Evolutionary conservation across 2,329 filamentous ascomycete species (phyloP), one percentile per base, ranked within the genome.

Genomic region (Penicillium sp.): DNA sequence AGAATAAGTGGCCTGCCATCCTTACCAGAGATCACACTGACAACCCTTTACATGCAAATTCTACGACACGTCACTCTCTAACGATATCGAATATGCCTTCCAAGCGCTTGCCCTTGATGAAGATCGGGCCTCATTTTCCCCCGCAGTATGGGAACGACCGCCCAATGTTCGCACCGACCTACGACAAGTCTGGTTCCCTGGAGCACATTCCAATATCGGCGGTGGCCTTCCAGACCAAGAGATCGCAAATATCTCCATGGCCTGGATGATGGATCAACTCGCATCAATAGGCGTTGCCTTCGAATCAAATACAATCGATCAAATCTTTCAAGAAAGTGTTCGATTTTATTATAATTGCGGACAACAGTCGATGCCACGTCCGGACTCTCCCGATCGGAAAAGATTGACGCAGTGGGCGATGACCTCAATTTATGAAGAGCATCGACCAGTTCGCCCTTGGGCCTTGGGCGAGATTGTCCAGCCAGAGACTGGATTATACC

Each of bases 141-240:
- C 69, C 3, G 63, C 68, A 3, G 37, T 71, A 8, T 71, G 69
- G 69, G 64, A 70, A 51, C 56, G 64, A 23, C 67, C 69, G 14
- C 56, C 62, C 11, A 57, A 62, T 28, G 58, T 62, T 48, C 49
- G 48, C 5, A 67, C 69, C 57, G 68, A 71, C 13, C 67, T 79
- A 2, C 74, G 74, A 43, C 78, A 80, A 68, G 70, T 73, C 42
- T 81, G 76, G 77, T 79, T 79, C 60, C 77, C 77, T 2, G 78
- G 78, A 39, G 72, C 74, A 8, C 79, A 82, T 64, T 72, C 73
- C 19, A 81, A 81, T 58, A 67, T 80, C 26, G 79, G 79, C 37
- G 75, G 75, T 2, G 76, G 77, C 3, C 79, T 79, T 55, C 72
- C 73, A 39, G 78, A 81, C 58, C 74, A 78, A 58, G 75, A 78